These are phyloP conservation scores for Penicillium lividum DNA, from an alignment of 495 filamentous ascomycete species.

Conservation along the genomic window DNA sequence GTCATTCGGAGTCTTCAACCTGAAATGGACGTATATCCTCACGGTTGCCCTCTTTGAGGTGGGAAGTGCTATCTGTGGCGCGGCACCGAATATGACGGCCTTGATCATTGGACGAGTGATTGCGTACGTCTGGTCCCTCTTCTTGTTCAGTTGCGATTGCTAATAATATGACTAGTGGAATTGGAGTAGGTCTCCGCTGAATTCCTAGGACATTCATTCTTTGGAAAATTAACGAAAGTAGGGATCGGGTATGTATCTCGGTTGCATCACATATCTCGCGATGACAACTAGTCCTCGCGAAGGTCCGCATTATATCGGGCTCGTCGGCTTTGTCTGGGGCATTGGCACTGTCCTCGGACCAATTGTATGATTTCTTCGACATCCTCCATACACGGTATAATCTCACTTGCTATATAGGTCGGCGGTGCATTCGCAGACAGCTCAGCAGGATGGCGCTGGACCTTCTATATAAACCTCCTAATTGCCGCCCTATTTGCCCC, in stretches of 20 bases:
- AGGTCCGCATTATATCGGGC: slow-evolving; percentile 3
- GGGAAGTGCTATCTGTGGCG: slow-evolving; percentile 5
- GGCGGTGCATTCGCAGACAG: slow-evolving; percentile 45
- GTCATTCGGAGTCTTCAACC: slow-evolving; percentile 2
- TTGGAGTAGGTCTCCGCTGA: neutral
- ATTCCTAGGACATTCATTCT: neutral
- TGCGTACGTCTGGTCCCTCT: slow-evolving; percentile 1
- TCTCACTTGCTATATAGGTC: slow-evolving; percentile 14
- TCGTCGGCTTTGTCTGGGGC: slow-evolving; percentile 8
- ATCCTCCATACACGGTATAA: neutral
- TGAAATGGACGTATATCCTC: slow-evolving; percentile 3
- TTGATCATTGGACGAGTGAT: slow-evolving; percentile 7
- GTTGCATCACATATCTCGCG: slow-evolving; percentile 5
- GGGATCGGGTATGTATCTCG: slow-evolving; percentile 18
- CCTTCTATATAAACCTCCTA: slow-evolving; percentile 53
- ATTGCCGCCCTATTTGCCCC: slow-evolving; percentile 53
- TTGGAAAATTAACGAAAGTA: neutral
- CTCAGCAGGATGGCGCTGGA: slow-evolving; percentile 48
- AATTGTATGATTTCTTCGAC: slow-evolving; percentile 12
- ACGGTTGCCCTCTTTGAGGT: neutral
- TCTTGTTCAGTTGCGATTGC: neutral
- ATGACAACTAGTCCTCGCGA: slow-evolving; percentile 5
- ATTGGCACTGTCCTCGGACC: slow-evolving; percentile 48
- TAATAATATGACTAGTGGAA: neutral
- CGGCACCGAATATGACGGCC: slow-evolving; percentile 5